phyloP scores from a whole-genome alignment of 2,329 filamentous ascomycete species.

The Epichloe baconii region DNA sequence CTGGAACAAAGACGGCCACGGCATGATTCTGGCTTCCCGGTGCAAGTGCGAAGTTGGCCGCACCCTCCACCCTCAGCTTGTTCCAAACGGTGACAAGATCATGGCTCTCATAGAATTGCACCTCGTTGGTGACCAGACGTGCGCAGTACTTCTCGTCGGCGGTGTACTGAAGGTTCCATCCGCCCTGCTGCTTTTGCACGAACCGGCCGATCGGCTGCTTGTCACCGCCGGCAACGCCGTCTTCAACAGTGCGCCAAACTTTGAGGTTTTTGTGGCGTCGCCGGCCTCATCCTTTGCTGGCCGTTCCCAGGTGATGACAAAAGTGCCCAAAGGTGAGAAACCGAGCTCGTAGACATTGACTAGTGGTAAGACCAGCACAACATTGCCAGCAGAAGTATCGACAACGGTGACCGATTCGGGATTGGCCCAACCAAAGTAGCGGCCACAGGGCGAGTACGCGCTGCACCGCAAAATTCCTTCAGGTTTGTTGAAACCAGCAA shows the following conservation, averaged over 20 bases:
- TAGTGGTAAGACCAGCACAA: slow-evolving; percentile 62
- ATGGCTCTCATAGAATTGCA: slow-evolving; percentile 88
- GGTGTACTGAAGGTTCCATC: slow-evolving; percentile 97
- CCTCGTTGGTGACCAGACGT: slow-evolving; percentile 88
- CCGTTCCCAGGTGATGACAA: slow-evolving; percentile 93
- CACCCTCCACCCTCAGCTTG: slow-evolving; percentile 84
- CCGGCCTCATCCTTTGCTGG: slow-evolving; percentile 85
- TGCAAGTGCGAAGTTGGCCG: slow-evolving; percentile 77
- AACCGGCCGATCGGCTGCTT: slow-evolving; percentile 74
- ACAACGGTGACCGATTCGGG: slow-evolving; percentile 76
- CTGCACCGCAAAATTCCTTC: slow-evolving; percentile 92
- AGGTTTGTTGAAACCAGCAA: slow-evolving; percentile 73
- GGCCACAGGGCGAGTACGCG: slow-evolving; percentile 88
- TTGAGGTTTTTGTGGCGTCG: slow-evolving; percentile 92
- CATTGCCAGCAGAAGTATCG: slow-evolving; percentile 63
- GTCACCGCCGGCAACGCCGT: slow-evolving; percentile 44
- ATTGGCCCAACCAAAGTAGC: slow-evolving; percentile 91
- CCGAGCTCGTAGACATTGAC: slow-evolving; percentile 85
- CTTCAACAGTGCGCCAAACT: slow-evolving; percentile 79
- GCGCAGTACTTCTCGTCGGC: slow-evolving; percentile 88
- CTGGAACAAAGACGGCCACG: slow-evolving; percentile 87
- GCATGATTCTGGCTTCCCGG: slow-evolving; percentile 74
- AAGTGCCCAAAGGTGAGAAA: slow-evolving; percentile 87
- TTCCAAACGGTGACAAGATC: slow-evolving; percentile 85
- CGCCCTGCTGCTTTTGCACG: slow-evolving; percentile 89